A percentile compares a stretch with the other conserved stretches of the same genome.
phyloP scores from a whole-genome alignment of 306 rosid species.

The Alnus rubra region DNA sequence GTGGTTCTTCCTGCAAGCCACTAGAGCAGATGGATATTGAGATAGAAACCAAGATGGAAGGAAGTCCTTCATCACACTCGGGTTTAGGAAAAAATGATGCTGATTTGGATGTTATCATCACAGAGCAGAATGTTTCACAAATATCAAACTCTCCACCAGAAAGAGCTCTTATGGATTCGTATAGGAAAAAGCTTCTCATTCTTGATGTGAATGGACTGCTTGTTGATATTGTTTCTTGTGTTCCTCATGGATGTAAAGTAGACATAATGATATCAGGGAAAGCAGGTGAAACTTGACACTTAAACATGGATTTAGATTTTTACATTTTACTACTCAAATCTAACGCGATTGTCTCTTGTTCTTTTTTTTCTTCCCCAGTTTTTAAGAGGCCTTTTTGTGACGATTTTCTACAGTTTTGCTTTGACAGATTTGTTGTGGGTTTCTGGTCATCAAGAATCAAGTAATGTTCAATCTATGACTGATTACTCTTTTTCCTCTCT shows the following conservation, averaged over 20 bases:
- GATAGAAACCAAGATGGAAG: constrained; percentile 21
- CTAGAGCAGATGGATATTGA: not conserved
- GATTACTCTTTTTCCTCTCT: constrained; percentile 22
- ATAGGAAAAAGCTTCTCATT: constrained; percentile 80
- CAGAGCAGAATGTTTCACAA: constrained; percentile 31
- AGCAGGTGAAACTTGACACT: constrained; percentile 51
- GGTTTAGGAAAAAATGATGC: constrained; percentile 27
- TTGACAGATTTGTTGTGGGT: constrained; percentile 79
- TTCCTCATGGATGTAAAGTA: constrained; percentile 29
- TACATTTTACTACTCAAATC: constrained; percentile 22
- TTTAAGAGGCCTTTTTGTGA: constrained; percentile 88
- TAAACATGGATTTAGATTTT: constrained; percentile 22
- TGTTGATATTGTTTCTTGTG: constrained; percentile 57
- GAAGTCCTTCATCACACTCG: constrained; percentile 21
- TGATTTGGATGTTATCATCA: constrained; percentile 26
- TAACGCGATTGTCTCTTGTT: constrained; percentile 20
- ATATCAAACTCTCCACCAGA: constrained; percentile 31
- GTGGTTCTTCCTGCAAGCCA: not conserved
- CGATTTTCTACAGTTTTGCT: constrained; percentile 78
- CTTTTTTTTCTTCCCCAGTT: constrained; percentile 49
- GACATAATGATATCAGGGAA: constrained; percentile 41
- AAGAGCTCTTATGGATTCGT: constrained; percentile 33
- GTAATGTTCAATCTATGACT: constrained; percentile 50
- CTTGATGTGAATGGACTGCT: constrained; percentile 94
- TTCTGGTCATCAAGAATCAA: constrained; percentile 89